Evolutionary conservation across 352 stramenopile species (phyloP).

Genomic region (Aphanomyces cochlioides): DNA sequence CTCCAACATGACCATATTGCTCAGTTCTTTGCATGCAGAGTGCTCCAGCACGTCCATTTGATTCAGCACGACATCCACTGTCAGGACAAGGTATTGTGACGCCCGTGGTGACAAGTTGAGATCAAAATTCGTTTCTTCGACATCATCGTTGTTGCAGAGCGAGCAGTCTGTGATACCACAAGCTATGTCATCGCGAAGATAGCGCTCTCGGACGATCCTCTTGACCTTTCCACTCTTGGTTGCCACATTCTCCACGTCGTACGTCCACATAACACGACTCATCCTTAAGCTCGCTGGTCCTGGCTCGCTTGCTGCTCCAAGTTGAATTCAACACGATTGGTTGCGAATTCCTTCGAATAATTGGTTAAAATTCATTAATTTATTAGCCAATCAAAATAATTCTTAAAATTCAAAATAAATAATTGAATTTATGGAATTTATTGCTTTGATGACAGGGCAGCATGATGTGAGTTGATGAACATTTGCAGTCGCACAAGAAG

Average conservation of each 20-base stretch:
- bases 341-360: neutral
- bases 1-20: slow-evolving; percentile 87
- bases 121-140: slow-evolving; percentile 54
- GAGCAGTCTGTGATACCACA: slow-evolving; percentile 59
- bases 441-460: too few species aligned
- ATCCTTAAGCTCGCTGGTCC: neutral
- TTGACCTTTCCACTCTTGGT: slow-evolving; percentile 78
- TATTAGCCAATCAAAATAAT: neutral
- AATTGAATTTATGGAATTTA: too few species aligned
- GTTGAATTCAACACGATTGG: slow-evolving; percentile 11
- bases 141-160: slow-evolving; percentile 55
- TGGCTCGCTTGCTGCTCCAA: neutral
- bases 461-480: too few species aligned
- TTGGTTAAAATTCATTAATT: neutral
- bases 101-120: slow-evolving; percentile 58
- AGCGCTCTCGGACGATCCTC: slow-evolving; percentile 79
- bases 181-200: slow-evolving; percentile 85
- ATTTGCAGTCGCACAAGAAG: too few species aligned
- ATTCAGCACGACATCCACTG: slow-evolving; percentile 85
- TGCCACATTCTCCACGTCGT: slow-evolving; percentile 73
- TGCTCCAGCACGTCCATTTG: slow-evolving; percentile 90
- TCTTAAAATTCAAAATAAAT: too few species aligned
- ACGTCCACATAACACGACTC: slow-evolving; percentile 50
- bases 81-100: slow-evolving; percentile 73
- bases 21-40: slow-evolving; percentile 53